Percentiles rank a stretch among this genome's conserved stretches.
phyloP scores from a whole-genome alignment of 2,329 filamentous ascomycete species.

The Onygena corvina region DNA sequence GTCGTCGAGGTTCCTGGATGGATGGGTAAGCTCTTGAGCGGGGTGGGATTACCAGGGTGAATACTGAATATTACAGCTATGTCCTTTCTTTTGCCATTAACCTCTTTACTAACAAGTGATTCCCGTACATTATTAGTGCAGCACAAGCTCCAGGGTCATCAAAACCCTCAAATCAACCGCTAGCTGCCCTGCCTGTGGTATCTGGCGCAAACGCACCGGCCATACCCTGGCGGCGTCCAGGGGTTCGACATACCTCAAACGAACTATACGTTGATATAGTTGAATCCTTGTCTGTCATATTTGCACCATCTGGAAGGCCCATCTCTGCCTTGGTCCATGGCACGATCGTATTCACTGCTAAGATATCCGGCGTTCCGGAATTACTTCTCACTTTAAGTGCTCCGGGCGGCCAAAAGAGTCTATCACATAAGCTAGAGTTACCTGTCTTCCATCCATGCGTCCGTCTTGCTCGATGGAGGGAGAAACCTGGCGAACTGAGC shows the following conservation, averaged over 20 bases:
- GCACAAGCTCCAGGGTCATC: slow-evolving; percentile 32
- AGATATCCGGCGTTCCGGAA: slow-evolving; percentile 89
- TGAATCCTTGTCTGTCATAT: slow-evolving; percentile 73
- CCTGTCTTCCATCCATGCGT: slow-evolving; percentile 97
- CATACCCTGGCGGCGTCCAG: slow-evolving; percentile 80
- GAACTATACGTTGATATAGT: slow-evolving; percentile 94
- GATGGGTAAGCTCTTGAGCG: slow-evolving; percentile 77
- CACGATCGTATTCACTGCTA: slow-evolving; percentile 86
- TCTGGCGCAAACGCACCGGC: slow-evolving; percentile 35
- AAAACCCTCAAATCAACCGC: slow-evolving; percentile 32
- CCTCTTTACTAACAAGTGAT: neutral
- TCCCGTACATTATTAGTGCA: slow-evolving; percentile 24
- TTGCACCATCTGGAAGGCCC: slow-evolving; percentile 80
- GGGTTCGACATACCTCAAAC: slow-evolving; percentile 91
- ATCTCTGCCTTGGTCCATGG: slow-evolving; percentile 80
- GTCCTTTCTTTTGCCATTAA: neutral
- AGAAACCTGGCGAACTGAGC: slow-evolving; percentile 79
- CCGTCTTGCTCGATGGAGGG: slow-evolving; percentile 75
- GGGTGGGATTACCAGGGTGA: slow-evolving; percentile 70
- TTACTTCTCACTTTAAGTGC: slow-evolving; percentile 69
- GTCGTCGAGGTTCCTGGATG: slow-evolving; percentile 83
- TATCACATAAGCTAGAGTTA: slow-evolving; percentile 64
- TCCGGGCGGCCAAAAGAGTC: slow-evolving; percentile 65
- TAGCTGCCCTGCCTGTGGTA: slow-evolving; percentile 22
- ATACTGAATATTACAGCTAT: slow-evolving; percentile 1